Conservation (phyloP, 169 alveolate genomes). For the Eimeria acervulina region DNA sequence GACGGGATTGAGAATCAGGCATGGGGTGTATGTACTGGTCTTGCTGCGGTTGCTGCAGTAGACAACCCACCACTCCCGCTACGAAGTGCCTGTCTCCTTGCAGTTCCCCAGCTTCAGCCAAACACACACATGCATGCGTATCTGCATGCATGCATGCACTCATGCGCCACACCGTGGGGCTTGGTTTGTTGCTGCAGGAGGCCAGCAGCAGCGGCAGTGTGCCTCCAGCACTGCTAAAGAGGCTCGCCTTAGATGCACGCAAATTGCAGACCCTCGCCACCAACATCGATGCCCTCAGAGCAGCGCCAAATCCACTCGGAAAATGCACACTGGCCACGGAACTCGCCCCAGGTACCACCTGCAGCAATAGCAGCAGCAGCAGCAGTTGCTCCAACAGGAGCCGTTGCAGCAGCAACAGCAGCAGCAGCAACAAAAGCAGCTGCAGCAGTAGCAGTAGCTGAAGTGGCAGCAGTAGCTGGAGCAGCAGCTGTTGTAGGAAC, state of each 20-base stretch:
- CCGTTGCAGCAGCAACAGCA: not conserved
- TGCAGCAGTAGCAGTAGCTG: not conserved
- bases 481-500: too few species aligned
- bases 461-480: not conserved
- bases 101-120: not conserved
- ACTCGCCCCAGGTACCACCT: not conserved
- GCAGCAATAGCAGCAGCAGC: not conserved
- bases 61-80: not conserved
- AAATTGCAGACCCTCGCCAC: not conserved
- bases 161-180: not conserved
- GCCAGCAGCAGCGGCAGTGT: not conserved
- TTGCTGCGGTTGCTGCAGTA: not conserved
- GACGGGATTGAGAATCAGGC: too few species aligned
- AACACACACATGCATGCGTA: not conserved
- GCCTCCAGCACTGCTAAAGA: not conserved
- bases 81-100: not conserved
- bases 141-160: not conserved
- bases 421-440: not conserved
- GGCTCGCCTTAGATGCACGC: conserved; percentile 10
- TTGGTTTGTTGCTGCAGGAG: conserved; percentile 9
- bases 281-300: not conserved
- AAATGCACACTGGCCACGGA: conserved; percentile 56
- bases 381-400: not conserved
- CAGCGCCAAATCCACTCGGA: conserved; percentile 25
- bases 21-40: not conserved